Conservation (phyloP, 2,329 filamentous ascomycete genomes). For the Phoma sp. region DNA sequence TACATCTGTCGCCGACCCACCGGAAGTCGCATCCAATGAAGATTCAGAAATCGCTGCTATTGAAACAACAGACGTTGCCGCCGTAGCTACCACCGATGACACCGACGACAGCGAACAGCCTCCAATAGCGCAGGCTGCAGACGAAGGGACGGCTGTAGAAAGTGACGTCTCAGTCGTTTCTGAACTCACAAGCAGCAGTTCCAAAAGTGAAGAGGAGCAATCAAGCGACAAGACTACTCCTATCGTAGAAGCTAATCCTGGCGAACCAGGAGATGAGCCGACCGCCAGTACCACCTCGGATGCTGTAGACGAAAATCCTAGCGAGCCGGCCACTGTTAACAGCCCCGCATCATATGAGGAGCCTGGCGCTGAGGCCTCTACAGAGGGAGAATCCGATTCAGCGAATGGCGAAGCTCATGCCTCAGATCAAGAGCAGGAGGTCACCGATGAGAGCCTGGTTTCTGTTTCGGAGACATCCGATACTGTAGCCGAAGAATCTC, state of each 20-base stretch:
- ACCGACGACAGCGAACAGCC: conserved; percentile 7
- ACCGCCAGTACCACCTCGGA: neutral
- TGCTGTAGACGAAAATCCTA: neutral
- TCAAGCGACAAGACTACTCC: neutral
- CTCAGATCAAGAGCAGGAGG: neutral
- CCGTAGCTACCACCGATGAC: conserved; percentile 3
- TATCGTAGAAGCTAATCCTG: neutral
- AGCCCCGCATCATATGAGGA: neutral
- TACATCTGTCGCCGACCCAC: neutral
- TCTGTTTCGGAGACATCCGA: neutral
- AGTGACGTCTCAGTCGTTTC: neutral
- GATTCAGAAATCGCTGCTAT: neutral
- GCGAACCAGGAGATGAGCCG: no score
- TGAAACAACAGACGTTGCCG: no score
- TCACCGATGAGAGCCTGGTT: neutral
- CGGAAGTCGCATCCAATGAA: neutral
- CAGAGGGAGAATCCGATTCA: neutral
- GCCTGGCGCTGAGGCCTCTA: neutral
- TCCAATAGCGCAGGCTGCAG: neutral
- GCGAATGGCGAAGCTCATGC: neutral
- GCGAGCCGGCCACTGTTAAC: neutral
- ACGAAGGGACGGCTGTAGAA: neutral
- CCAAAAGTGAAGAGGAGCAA: neutral
- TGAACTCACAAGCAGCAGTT: neutral
- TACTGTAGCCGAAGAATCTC: no score